Conservation (phyloP, 768 basidiomycete genomes). For the Tylopilus balloui region DNA sequence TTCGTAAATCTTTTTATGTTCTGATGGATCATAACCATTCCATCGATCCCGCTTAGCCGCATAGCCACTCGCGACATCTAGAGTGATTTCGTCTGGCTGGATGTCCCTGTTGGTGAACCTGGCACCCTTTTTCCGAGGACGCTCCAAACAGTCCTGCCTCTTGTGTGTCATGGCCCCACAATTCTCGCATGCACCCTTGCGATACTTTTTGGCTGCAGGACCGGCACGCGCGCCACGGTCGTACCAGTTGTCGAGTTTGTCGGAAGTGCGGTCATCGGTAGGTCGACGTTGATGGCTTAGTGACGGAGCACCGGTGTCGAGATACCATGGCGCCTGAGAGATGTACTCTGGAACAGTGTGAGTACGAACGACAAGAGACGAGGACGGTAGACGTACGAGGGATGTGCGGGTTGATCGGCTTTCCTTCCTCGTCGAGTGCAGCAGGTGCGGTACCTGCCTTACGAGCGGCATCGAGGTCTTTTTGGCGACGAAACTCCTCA, state of each 20-base stretch:
- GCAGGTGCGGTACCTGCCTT: slow-evolving; percentile 98
- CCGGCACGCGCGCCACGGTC: slow-evolving; percentile 80
- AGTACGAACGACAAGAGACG: not conserved
- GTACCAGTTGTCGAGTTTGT: slow-evolving; percentile 88
- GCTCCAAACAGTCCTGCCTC: slow-evolving; percentile 87
- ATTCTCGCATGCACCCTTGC: slow-evolving; percentile 98
- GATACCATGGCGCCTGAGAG: slow-evolving; percentile 98
- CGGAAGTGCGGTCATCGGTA: slow-evolving; percentile 48
- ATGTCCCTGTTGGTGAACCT: slow-evolving; percentile 90
- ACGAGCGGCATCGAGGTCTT: slow-evolving; percentile 95
- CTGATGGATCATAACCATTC: slow-evolving; percentile 94
- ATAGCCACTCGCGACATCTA: slow-evolving; percentile 72
- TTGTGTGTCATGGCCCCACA: slow-evolving; percentile 97
- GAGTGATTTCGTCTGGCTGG: slow-evolving; percentile 85
- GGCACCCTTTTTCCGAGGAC: slow-evolving; percentile 94
- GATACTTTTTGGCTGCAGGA: slow-evolving; percentile 92
- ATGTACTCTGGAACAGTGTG: slow-evolving; percentile 72
- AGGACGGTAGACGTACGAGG: slow-evolving; percentile 64
- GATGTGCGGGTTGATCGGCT: slow-evolving; percentile 97
- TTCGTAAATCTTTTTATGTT: slow-evolving; percentile 83
- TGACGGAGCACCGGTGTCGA: slow-evolving; percentile 90
- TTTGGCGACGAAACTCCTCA: slow-evolving; percentile 92
- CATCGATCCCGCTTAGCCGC: slow-evolving; percentile 96
- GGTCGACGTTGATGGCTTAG: slow-evolving; percentile 90
- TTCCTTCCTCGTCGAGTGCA: slow-evolving; percentile 91